Base-by-base conservation (phyloP, 2,329 filamentous ascomycete species). In the Botrytis galanthina region DNA sequence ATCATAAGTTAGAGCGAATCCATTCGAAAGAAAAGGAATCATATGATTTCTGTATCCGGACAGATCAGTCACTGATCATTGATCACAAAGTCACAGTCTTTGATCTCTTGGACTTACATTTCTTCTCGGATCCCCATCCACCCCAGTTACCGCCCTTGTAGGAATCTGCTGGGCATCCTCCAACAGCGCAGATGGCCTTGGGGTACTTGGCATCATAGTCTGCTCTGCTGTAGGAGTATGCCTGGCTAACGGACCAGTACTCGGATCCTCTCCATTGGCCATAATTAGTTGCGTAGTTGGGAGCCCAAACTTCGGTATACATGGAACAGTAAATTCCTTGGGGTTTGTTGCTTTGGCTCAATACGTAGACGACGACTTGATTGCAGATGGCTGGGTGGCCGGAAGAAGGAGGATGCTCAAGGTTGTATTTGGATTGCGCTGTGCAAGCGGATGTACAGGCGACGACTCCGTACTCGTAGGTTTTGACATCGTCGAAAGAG, bases 331-430 rank as follows among this genome's bases (percentile, higher is more conserved):
- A 82, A 44, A 81, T 81, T n/a, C 81, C 82, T 62, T 82, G 78
- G 3, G 82, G 81, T 39, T 79, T 73, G 26, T 78, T 79, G 70
- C 81, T 81, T 71, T 81, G 79, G 44, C 76, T 78, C 26, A 83
- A 76, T n/a, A 83, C 79, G 70, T 83, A 83, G 18, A 80, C 78
- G 48, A 81, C 81, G 75, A 80, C 82, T 77, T 82, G 82, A 75
- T 82, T 82, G 79, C 82, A 83, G 54, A 81, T 75, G 71, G 77
- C 78, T 71, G 81, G 82, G 16, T 77, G 78, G 29, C 79, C 80
- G 35, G 78, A 76, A 12, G 75, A 74, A 51, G 78, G 79, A 62
- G 79, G 79, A 73, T 80, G 77, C 44, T 78, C 76, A 48, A 73
- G 75, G 74, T 83, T 80, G 75, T 81, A 82, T 6, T 75, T 75